Percentiles rank a stretch among this genome's conserved stretches.
Evolutionary conservation across 768 basidiomycete genomes (phyloP).

Genomic region (Tylopilus balloui): DNA sequence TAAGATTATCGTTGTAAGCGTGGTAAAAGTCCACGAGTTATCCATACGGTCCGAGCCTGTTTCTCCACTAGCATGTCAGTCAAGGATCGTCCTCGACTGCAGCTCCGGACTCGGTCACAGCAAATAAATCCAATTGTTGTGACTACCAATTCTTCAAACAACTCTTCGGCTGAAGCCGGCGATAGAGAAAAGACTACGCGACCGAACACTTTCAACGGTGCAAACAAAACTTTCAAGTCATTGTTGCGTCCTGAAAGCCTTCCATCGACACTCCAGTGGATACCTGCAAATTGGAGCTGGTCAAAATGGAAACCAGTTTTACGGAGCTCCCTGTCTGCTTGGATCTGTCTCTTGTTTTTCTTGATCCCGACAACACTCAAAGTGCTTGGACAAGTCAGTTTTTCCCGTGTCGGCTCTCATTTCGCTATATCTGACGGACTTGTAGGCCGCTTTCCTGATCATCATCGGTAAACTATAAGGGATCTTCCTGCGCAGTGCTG

Average conservation of each 20-base stretch:
- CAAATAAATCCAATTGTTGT: not conserved
- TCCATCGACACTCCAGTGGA: conserved; percentile 46
- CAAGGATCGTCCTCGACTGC: not conserved
- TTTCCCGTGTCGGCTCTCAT: not conserved
- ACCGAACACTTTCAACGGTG: not conserved
- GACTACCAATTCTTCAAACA: not conserved
- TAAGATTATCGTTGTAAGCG: too few species aligned
- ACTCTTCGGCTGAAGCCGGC: not conserved
- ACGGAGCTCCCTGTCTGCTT: conserved; percentile 58
- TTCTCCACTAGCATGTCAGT: not conserved
- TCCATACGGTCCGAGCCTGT: too few species aligned
- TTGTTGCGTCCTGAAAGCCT: conserved; percentile 9
- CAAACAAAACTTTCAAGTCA: not conserved
- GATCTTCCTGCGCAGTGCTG: not conserved
- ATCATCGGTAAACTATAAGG: conserved; percentile 45
- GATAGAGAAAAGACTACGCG: not conserved
- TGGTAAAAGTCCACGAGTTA: too few species aligned
- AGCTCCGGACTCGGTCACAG: not conserved
- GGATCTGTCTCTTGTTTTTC: conserved; percentile 57
- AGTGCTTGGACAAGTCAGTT: conserved; percentile 53
- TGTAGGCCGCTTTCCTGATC: conserved; percentile 60
- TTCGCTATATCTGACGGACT: not conserved
- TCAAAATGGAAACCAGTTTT: conserved; percentile 59
- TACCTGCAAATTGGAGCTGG: conserved; percentile 53
- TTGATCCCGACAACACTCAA: conserved; percentile 46